phyloP scores from a whole-genome alignment of 2,329 filamentous ascomycete species.

The Shiraia sp. region DNA sequence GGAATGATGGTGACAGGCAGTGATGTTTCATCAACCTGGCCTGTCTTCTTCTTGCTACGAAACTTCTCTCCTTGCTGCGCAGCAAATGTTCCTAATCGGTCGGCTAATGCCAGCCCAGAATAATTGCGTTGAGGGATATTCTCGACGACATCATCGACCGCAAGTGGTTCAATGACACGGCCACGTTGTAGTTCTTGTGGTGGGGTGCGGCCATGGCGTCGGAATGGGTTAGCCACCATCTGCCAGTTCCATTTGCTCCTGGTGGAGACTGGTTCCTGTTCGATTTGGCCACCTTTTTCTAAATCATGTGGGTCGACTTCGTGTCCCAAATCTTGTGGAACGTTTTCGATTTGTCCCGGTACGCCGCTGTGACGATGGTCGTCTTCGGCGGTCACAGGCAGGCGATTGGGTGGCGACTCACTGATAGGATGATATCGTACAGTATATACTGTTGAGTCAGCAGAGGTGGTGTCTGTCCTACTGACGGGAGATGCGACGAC shows the following conservation, averaged over 20 bases:
- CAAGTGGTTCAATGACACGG: conserved; percentile 52
- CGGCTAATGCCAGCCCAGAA: conserved; percentile 49
- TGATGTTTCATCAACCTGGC: conserved; percentile 43
- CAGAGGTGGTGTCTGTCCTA: conserved; percentile 64
- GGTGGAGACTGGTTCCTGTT: conserved; percentile 9
- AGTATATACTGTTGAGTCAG: conserved; percentile 66
- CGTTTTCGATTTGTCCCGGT: conserved; percentile 3
- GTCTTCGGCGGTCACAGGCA: conserved; percentile 19
- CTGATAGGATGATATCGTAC: conserved; percentile 63
- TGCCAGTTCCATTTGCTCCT: conserved; percentile 52
- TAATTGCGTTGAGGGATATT: conserved; percentile 49
- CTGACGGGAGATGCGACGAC: conserved; percentile 60
- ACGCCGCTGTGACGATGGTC: conserved; percentile 11
- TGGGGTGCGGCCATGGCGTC: conserved; percentile 59
- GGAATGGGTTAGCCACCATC: conserved; percentile 60
- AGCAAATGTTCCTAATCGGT: conserved; percentile 53
- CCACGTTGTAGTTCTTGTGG: conserved; percentile 64
- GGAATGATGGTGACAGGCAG: conserved; percentile 65
- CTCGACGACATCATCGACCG: conserved; percentile 37
- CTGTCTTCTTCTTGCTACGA: conserved; percentile 43
- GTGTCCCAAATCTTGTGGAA: conserved; percentile 4
- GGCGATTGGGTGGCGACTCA: conserved; percentile 39
- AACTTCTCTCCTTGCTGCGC: conserved; percentile 53
- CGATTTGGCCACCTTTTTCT: conserved; percentile 33
- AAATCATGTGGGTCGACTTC: conserved; percentile 27